Base-by-base conservation (phyloP, 805 yeast genomes). In the Starmerella roubikii region DNA sequence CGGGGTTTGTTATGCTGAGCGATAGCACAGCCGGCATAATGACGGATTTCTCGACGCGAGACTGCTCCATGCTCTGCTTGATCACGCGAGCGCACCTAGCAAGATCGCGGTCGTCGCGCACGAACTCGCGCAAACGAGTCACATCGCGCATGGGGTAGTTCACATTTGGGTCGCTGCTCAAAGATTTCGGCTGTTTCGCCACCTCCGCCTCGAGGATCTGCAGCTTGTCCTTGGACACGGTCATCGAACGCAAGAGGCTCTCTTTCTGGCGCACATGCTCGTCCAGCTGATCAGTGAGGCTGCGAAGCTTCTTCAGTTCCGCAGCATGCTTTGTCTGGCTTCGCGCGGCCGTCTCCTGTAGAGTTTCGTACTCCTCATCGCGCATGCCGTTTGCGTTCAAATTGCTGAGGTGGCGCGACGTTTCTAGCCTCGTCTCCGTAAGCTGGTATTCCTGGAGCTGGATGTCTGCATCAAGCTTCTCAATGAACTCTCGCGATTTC, bases 21-120 rank as follows among this genome's bases (percentile, higher is more conserved):
- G 79, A 66, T 21, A 84, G 61, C 8, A 77, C 57, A 0, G 96
- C 86, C 1, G 94, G 93, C 51, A 80, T 93, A 41, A 64, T 72
- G 38, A 80, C 71, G 11, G 58, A 55, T 1, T 59, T 58, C 34
- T 57, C 52, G 35, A 75, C 62, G 5, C 9, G 12, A 19, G 20
- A 15, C 11, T 12, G 11, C 15, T 17, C 20, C 31, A 11, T 8
- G 12, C 11, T 10, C 13, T 29, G 31, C 30, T 27, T 10, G 13
- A 27, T 15, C 16, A 15, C 30, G 8, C 15, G 9, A 8, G 16
- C 31, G 20, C 16, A 15, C 8, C 20, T 19, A 19, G 4, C 20
- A 6, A 13, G 27, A 25, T 26, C 28, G 2, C 15, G 29, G 15
- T 34, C 19, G 8, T 11, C 17, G 4, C 17, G 18, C 16, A 32